phyloP scores from a whole-genome alignment of 768 basidiomycete genomes.

The Lenzites betulinus region DNA sequence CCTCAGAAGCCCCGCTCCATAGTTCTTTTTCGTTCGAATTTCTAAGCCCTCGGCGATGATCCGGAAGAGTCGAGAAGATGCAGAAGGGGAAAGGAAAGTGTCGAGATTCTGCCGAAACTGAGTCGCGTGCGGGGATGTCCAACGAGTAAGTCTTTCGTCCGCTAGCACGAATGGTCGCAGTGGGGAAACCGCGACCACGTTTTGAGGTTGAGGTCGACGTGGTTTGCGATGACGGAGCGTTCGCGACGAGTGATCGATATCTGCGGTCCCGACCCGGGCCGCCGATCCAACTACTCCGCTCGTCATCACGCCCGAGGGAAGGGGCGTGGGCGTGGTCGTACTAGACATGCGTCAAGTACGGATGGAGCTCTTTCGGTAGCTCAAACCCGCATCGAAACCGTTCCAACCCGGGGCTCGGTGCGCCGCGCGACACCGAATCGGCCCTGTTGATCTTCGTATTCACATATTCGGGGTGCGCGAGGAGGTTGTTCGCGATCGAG shows the following conservation, averaged over 20 bases:
- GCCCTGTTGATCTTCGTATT: conserved; percentile 2
- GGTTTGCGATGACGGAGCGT: neutral
- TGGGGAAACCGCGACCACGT: neutral
- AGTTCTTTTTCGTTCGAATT: conserved; percentile 18
- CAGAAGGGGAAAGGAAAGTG: neutral
- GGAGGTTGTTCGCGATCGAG: neutral
- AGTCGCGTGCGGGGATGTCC: neutral
- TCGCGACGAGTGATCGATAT: neutral
- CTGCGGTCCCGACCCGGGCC: neutral
- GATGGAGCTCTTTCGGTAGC: neutral
- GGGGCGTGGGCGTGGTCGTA: neutral
- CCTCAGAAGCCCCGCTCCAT: conserved; percentile 35
- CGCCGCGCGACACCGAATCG: conserved; percentile 10
- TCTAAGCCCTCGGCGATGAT: neutral
- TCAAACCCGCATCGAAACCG: neutral
- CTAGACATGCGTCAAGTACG: neutral
- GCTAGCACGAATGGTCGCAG: conserved; percentile 1
- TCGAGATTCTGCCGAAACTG: neutral
- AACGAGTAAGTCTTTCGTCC: neutral
- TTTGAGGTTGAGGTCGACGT: neutral
- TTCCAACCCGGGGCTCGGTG: neutral
- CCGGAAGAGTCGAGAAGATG: neutral
- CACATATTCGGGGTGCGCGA: neutral
- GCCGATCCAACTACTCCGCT: neutral
- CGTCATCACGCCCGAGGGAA: neutral